Base-by-base conservation (phyloP, 164 flowering plant species). In the Pachysandra terminalis region DNA sequence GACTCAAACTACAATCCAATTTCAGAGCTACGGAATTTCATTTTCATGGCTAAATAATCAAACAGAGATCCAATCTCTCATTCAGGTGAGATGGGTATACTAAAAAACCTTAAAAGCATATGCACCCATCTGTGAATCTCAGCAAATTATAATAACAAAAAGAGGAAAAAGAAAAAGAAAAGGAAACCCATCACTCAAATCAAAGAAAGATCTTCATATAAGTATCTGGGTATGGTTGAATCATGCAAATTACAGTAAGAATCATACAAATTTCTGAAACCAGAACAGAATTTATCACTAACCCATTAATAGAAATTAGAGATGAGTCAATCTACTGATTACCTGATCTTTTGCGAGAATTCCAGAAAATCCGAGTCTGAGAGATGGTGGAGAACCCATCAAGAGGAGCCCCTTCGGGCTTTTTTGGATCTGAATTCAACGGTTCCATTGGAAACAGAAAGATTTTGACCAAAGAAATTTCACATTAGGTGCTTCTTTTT, bases 281-380 rank as follows among this genome's bases (percentile, higher is more conserved):
- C 37, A 22, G 13, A 56, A 25, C 28, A 21, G 9, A 22, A 56
- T 45, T 45, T 45, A 5, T 45, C 17, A 45, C 1, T 10, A 45
- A 10, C 51, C 51, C 4, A 5, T 32, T 45, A 45, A 45, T 5
- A 45, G 51, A 45, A 32, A 3, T 32, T 13, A 56, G 41, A 6
- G 19, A n/a, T 26, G 54, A n/a, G n/a, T n/a, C n/a, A n/a, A n/a
- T n/a, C n/a, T 19, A 52, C 14, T 26, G 51, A 61, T 32, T 56
- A 78, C 96, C 91, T 59, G 85, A 76, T 82, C 91, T 82, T 72
- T 76, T 85, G 41, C 94, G 73, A 37, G 94, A 87, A 68, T 83
- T 86, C 91, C 92, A 89, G 52, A 75, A 76, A 64, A 84, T 74
- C 59, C 78, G 74, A 24, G 91, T 72, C 0, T 86, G 66, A 64